A percentile compares a stretch with the other conserved stretches of the same genome.
phyloP scores from a whole-genome alignment of 495 filamentous ascomycete species.

The Trichoderma gamsii region DNA sequence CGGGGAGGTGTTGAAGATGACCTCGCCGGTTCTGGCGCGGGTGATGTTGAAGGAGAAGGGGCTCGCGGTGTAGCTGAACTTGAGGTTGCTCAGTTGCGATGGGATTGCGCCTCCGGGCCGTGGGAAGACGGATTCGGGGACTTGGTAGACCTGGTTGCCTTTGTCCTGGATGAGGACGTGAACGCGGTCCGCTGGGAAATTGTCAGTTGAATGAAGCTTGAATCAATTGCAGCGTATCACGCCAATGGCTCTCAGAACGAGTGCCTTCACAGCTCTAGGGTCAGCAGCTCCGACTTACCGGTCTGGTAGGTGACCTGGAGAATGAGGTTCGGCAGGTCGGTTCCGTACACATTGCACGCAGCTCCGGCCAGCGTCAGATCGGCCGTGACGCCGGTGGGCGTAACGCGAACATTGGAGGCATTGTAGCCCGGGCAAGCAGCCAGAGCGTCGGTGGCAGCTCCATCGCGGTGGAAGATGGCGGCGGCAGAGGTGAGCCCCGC shows the following conservation, averaged over 20 bases:
- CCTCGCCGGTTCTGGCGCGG: slow-evolving; percentile 55
- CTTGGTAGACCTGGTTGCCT: slow-evolving; percentile 69
- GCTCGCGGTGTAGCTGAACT: slow-evolving; percentile 57
- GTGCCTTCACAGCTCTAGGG: background rate
- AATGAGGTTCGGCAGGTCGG: slow-evolving; percentile 58
- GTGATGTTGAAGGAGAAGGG: slow-evolving; percentile 76
- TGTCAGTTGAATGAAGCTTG: background rate
- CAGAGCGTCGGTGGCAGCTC: background rate
- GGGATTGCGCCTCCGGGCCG: slow-evolving; percentile 42
- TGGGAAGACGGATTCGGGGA: slow-evolving; percentile 65
- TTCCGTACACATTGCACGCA: slow-evolving; percentile 66
- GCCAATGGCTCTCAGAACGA: too few relatives aligned
- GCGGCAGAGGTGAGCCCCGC: slow-evolving; percentile 26
- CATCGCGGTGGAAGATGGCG: slow-evolving; percentile 22
- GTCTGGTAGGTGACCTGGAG: slow-evolving; percentile 71
- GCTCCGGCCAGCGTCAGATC: slow-evolving; percentile 61
- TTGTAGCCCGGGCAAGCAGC: slow-evolving; percentile 65
- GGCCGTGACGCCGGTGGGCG: slow-evolving; percentile 49
- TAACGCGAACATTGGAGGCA: slow-evolving; percentile 56
- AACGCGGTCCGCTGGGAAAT: slow-evolving; percentile 56
- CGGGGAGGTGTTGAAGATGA: slow-evolving; percentile 73
- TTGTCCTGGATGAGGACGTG: slow-evolving; percentile 79
- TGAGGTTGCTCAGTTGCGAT: slow-evolving; percentile 37
- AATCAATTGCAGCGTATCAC: background rate
- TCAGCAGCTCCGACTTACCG: slow-evolving; percentile 45